These are phyloP conservation scores for Yamadazyma nakazawae DNA, from an alignment of 805 yeast genomes.

Conservation along the genomic window DNA sequence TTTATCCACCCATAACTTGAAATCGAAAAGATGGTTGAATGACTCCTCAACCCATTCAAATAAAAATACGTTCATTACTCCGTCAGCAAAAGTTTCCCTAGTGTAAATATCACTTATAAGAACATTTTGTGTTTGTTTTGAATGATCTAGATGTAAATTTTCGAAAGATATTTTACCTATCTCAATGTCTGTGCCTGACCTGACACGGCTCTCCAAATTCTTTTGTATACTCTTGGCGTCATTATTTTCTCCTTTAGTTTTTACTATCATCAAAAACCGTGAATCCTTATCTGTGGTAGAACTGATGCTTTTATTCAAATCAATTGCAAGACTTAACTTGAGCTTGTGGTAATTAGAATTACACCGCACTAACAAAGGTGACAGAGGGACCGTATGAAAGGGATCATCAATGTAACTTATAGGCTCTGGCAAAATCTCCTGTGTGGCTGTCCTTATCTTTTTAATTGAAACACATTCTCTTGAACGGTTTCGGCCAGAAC, in stretches of 20 bases:
- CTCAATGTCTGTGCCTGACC: slow-evolving; percentile 15
- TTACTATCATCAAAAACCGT: slow-evolving; percentile 30
- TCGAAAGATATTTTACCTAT: slow-evolving; percentile 28
- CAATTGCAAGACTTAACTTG: slow-evolving; percentile 26
- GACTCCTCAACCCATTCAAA: slow-evolving; percentile 19
- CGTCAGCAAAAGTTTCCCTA: slow-evolving; percentile 12
- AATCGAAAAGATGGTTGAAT: slow-evolving; percentile 20
- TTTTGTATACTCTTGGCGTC: neutral
- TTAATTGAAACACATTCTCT: slow-evolving; percentile 19
- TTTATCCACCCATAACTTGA: slow-evolving; percentile 27
- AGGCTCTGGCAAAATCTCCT: slow-evolving; percentile 13
- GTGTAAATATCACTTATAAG: slow-evolving; percentile 28
- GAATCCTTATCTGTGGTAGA: neutral
- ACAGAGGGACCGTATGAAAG: neutral
- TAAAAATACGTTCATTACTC: slow-evolving; percentile 21
- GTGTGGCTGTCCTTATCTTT: slow-evolving; percentile 16
- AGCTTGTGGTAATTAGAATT: slow-evolving; percentile 21
- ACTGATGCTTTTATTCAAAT: slow-evolving; percentile 2
- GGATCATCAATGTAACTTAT: slow-evolving; percentile 27
- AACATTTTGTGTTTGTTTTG: slow-evolving; percentile 19
- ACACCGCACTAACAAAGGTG: slow-evolving; percentile 32
- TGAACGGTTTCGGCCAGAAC: slow-evolving; percentile 2
- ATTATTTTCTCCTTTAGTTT: slow-evolving; percentile 18
- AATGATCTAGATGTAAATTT: slow-evolving; percentile 14
- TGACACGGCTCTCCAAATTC: neutral